phyloP scores from a whole-genome alignment of 2,329 filamentous ascomycete genomes.

The Aspergillus sergii region DNA sequence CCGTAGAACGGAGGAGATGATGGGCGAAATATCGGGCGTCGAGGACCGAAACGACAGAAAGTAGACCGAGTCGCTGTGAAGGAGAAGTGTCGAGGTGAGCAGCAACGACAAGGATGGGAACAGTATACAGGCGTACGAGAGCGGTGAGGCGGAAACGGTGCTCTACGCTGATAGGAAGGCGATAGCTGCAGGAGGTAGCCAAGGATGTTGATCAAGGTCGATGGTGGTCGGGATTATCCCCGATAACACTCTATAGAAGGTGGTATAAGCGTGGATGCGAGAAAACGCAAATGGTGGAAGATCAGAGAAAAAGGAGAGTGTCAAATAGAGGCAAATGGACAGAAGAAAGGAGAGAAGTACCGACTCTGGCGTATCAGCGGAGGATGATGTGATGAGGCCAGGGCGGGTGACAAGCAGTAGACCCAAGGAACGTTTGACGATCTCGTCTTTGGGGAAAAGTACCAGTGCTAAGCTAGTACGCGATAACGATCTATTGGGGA shows the following conservation, averaged over 20 bases:
- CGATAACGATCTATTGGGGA: constrained; percentile 34
- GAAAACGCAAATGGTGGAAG: not conserved
- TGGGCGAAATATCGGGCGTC: not conserved
- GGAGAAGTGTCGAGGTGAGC: not conserved
- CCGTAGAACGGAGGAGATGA: constrained; percentile 21
- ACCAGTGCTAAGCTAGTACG: constrained; percentile 21
- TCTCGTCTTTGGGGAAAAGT: constrained; percentile 19
- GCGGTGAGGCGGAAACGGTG: constrained; percentile 24
- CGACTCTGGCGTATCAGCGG: constrained; percentile 2
- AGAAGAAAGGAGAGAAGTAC: constrained; percentile 3
- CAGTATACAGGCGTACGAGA: constrained; percentile 13
- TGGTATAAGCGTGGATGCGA: not conserved
- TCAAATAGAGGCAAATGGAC: not conserved
- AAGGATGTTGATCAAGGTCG: constrained; percentile 12
- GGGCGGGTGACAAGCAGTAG: constrained; percentile 24
- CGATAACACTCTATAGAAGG: not conserved
- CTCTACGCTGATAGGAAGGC: constrained; percentile 13
- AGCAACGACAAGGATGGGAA: constrained; percentile 1
- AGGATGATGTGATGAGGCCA: constrained; percentile 34
- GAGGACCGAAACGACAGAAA: not conserved
- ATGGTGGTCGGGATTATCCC: constrained; percentile 2
- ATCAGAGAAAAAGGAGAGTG: not conserved
- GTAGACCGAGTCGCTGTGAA: not conserved
- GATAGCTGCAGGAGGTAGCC: constrained; percentile 10
- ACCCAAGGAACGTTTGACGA: constrained; percentile 29